Percentiles rank a stretch among this genome's conserved stretches.
Conservation (phyloP, 495 filamentous ascomycete genomes). For the Daldinia concentrica region DNA sequence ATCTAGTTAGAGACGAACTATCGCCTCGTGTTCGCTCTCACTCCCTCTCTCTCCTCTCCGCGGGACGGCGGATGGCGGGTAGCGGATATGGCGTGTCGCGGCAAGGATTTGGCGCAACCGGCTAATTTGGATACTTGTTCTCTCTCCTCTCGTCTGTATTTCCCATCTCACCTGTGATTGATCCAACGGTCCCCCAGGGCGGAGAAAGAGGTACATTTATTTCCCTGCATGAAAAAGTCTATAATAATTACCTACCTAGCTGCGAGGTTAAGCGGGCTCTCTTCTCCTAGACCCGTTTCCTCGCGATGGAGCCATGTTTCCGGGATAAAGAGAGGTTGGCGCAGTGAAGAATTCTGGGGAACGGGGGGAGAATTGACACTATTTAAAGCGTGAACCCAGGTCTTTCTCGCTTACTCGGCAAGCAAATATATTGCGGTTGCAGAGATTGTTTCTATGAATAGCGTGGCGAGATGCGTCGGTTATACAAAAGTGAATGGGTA, state of each 20-base stretch:
- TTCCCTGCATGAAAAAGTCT: slow-evolving; percentile 7
- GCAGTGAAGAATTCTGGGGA: slow-evolving; percentile 3
- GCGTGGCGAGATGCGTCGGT: neutral
- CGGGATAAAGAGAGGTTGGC: slow-evolving; percentile 34
- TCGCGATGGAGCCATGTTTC: slow-evolving; percentile 24
- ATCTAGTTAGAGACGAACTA: neutral
- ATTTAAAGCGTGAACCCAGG: slow-evolving; percentile 20
- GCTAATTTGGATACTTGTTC: slow-evolving; percentile 30
- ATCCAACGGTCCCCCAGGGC: neutral
- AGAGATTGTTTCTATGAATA: slow-evolving; percentile 10
- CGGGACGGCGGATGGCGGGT: slow-evolving; percentile 36
- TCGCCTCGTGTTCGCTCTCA: slow-evolving; percentile 13
- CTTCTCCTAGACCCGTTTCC: slow-evolving; percentile 1
- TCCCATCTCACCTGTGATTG: neutral
- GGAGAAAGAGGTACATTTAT: slow-evolving; percentile 11
- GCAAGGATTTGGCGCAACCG: slow-evolving; percentile 29
- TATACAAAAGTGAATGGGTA: neutral
- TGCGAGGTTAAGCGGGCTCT: neutral
- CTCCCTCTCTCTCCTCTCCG: slow-evolving; percentile 7
- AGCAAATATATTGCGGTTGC: neutral
- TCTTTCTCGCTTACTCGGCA: neutral
- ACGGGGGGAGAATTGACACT: neutral
- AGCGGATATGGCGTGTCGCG: slow-evolving; percentile 20
- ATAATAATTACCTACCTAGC: neutral
- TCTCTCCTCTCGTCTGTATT: neutral